Evolutionary conservation across 345 rosid species (phyloP).

Genomic region (Odontarrhena argentea): DNA sequence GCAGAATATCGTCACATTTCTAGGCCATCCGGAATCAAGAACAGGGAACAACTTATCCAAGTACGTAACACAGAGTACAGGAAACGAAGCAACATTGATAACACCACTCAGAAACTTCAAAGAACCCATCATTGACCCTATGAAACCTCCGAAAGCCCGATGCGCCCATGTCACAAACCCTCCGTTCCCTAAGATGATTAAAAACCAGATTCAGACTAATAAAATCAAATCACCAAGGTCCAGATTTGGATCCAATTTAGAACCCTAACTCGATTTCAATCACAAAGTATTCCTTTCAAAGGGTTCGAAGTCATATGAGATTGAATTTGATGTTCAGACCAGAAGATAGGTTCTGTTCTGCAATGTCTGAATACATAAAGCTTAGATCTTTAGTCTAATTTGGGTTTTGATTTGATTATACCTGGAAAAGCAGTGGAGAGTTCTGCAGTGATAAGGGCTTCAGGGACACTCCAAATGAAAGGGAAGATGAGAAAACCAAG

Average conservation of each 20-base stretch:
- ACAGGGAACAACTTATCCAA: constrained; percentile 53
- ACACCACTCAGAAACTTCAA: constrained; percentile 84
- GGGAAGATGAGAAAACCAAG: constrained; percentile 78
- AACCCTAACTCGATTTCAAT: background rate
- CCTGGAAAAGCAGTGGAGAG: constrained; percentile 81
- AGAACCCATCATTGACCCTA: constrained; percentile 79
- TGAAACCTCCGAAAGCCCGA: constrained; percentile 70
- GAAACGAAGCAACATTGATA: constrained; percentile 78
- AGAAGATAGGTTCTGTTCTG: constrained; percentile 6
- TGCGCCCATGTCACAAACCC: constrained; percentile 88
- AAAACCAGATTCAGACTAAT: background rate
- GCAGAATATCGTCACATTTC: constrained; percentile 44
- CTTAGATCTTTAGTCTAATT: background rate
- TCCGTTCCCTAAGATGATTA: constrained; percentile 55
- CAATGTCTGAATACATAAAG: constrained; percentile 11
- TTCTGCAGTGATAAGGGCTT: constrained; percentile 86
- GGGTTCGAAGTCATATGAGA: background rate
- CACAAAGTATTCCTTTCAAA: constrained; percentile 27
- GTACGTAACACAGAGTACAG: constrained; percentile 66
- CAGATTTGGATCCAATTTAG: background rate
- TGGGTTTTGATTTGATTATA: background rate
- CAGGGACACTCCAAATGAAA: constrained; percentile 87
- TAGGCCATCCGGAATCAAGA: constrained; percentile 61
- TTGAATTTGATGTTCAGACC: background rate
- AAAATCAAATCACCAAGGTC: background rate